Conservation (phyloP, 441 rosid genomes). For the Erysimum cheiri region DNA sequence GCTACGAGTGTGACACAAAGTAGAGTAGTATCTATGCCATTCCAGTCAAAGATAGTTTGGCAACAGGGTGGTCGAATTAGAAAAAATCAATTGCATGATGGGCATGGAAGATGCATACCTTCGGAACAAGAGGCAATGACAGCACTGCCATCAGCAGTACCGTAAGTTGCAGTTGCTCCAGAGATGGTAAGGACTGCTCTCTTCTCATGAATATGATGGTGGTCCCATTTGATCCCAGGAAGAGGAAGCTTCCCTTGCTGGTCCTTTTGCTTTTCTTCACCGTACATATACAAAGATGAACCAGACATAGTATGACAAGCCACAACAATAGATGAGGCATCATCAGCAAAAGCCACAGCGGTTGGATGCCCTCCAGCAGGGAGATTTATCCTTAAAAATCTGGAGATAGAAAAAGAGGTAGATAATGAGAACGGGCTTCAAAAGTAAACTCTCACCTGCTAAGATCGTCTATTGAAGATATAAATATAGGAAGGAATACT, state of each 20-base stretch:
- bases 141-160: constrained; percentile 86
- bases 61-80: background rate
- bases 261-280: constrained; percentile 76
- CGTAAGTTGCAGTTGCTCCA: constrained; percentile 82
- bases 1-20: background rate
- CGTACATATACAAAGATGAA: constrained; percentile 83
- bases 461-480: background rate
- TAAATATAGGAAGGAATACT: constrained; percentile 52
- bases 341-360: constrained; percentile 78
- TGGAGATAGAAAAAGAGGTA: constrained; percentile 36
- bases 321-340: constrained; percentile 80
- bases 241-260: constrained; percentile 84
- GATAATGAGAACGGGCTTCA: constrained; percentile 23
- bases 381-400: constrained; percentile 81
- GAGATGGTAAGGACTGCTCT: constrained; percentile 66
- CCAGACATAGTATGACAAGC: constrained; percentile 72
- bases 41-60: background rate
- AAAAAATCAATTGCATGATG: background rate
- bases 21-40: constrained; percentile 9
- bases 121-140: constrained; percentile 94
- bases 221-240: constrained; percentile 90
- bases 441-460: constrained; percentile 4
- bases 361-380: constrained; percentile 91
- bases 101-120: constrained; percentile 50
- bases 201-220: constrained; percentile 74